Evolutionary conservation across 495 filamentous ascomycete genomes (phyloP).

Genomic region (Hypoxylon subgilvum): DNA sequence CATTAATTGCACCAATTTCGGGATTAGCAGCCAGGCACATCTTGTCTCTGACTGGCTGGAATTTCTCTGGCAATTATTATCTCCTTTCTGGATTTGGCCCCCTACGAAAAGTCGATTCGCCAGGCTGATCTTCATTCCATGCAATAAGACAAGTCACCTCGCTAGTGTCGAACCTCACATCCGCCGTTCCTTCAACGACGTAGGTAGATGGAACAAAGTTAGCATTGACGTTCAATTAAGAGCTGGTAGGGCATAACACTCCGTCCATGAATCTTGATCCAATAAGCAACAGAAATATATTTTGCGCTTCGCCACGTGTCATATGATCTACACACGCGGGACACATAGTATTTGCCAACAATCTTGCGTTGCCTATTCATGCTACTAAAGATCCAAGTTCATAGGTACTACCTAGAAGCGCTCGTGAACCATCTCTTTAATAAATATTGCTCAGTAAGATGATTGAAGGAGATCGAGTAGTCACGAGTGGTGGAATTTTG

Average conservation of each 20-base stretch:
- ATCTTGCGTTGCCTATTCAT: too few species aligned
- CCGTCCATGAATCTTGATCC: too few species aligned
- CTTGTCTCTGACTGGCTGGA: slow-evolving; percentile 26
- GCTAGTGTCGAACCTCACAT: slow-evolving; percentile 10
- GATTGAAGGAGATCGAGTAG: too few species aligned
- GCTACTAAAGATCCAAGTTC: too few species aligned
- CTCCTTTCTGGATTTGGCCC: slow-evolving; percentile 27
- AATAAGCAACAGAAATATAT: too few species aligned
- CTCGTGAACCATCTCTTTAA: too few species aligned
- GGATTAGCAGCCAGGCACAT: slow-evolving; percentile 19
- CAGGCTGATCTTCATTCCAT: slow-evolving; percentile 35
- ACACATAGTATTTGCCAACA: neutral
- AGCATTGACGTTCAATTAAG: neutral
- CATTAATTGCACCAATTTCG: slow-evolving; percentile 41
- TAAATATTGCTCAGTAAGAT: too few species aligned
- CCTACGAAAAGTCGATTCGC: slow-evolving; percentile 25
- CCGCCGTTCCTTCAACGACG: slow-evolving; percentile 1
- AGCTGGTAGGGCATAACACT: neutral
- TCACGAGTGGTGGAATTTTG: too few species aligned
- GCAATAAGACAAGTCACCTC: slow-evolving; percentile 8
- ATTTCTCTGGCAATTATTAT: slow-evolving; percentile 13
- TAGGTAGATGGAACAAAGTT: neutral
- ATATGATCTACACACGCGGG: neutral
- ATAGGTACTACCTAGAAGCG: neutral
- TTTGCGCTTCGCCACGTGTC: slow-evolving; percentile 1